Evolutionary conservation across 805 yeast species (phyloP), one percentile per base, ranked within the genome.

Genomic region (Yamadazyma akitaensis): DNA sequence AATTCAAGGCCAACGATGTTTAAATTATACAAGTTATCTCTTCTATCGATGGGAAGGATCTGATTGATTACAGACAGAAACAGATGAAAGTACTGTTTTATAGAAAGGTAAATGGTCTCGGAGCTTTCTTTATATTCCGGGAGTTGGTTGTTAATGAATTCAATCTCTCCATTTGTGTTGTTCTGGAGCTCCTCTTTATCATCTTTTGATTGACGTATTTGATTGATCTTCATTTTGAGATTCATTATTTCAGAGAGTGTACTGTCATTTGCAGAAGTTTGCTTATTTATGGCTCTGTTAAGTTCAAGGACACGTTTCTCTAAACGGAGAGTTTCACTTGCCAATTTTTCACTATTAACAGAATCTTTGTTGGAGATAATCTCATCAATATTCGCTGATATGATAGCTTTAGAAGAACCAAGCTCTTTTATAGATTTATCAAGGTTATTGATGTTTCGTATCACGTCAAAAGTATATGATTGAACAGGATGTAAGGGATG

Each of bases 1-100:
- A 71, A 67, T 40, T 66, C 70, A 6, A 68, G 50, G 0, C 68
- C 73, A 48, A 61, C 42, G 3, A 72, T 67, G 25, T 55, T 53
- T 43, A 66, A 63, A 9, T 53, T 56, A n/a, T 61, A 53, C 2
- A 64, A 40, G 19, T 54, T 47, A 30, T 54, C 53, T 7, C 52
- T 49, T 43, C 59, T 57, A 7, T 54, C 62, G n/a, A 71, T 67
- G 9, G 57, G 54, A 25, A 67, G 51, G 4, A 63, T 57, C 31
- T 63, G 63, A 37, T 46, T 52, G 12, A 70, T 44, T 1, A 53
- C 49, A 10, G 43, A 37, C 9, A 58, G 57, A 9, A 48, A 37
- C n/a, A 48, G 44, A 4, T 39, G 39, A 3, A 63, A 35, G 52
- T 47, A 2, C 67, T 68, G 35, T 17, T 46, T 49, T 49, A 65